phyloP scores from a whole-genome alignment of 169 alveolate species.

The Plasmodium billcollinsi region DNA sequence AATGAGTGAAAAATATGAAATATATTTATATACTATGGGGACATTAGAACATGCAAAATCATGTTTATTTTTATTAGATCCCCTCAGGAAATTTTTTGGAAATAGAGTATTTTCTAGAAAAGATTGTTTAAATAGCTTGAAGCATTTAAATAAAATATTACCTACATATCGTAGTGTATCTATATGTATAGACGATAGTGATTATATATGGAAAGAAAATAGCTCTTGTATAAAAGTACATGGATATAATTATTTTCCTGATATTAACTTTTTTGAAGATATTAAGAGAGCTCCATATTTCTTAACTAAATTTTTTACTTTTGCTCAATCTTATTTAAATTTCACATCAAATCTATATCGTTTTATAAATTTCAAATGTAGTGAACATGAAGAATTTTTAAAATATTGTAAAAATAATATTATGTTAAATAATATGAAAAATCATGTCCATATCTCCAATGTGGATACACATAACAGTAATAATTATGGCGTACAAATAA shows the following conservation, averaged over 20 bases:
- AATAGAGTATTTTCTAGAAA: constrained; percentile 80
- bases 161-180: constrained; percentile 72
- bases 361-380: constrained; percentile 68
- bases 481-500: too few species aligned
- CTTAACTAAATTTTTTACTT: constrained; percentile 67
- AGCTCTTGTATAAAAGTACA: constrained; percentile 67
- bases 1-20: constrained; percentile 79
- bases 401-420: neutral
- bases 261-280: constrained; percentile 62
- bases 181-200: constrained; percentile 68
- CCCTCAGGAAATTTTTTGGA: constrained; percentile 79
- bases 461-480: neutral
- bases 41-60: constrained; percentile 88
- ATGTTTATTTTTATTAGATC: constrained; percentile 86
- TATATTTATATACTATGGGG: constrained; percentile 90
- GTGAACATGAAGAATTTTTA: constrained; percentile 44
- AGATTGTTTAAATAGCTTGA: constrained; percentile 76
- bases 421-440: neutral
- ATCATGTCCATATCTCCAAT: neutral
- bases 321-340: constrained; percentile 59
- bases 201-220: constrained; percentile 63
- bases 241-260: constrained; percentile 68
- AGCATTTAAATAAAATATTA: constrained; percentile 45
- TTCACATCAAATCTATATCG: constrained; percentile 42
- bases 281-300: constrained; percentile 56